These are phyloP conservation scores for Colletotrichum noveboracense DNA, from an alignment of 2,329 filamentous ascomycete genomes.

Conservation along the genomic window DNA sequence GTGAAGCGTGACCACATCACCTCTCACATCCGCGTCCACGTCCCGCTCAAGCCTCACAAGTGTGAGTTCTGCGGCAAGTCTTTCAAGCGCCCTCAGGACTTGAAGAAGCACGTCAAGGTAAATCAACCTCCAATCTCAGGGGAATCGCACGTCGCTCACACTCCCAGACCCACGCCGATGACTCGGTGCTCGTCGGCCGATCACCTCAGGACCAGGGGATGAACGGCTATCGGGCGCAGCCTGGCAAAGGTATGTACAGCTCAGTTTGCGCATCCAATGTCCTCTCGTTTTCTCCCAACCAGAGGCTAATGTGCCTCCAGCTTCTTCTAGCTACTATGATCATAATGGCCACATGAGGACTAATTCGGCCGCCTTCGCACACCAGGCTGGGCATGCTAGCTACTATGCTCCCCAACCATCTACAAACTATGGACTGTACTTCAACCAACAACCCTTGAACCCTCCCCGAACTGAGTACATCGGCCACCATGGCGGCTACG, in stretches of 20 bases:
- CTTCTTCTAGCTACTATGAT: conserved; percentile 66
- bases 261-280: conserved; percentile 22
- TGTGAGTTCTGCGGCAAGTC: conserved; percentile 99
- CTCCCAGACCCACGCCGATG: conserved; percentile 83
- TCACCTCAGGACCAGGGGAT: conserved; percentile 58
- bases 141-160: conserved; percentile 25
- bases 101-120: conserved; percentile 98
- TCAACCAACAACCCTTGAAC: conserved; percentile 68
- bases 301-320: conserved; percentile 52
- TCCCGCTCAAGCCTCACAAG: conserved; percentile 98
- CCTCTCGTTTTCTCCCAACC: conserved; percentile 32
- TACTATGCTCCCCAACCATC: conserved; percentile 64
- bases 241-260: conserved; percentile 55
- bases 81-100: conserved; percentile 97
- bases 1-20: conserved; percentile 99
- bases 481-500: conserved; percentile 64
- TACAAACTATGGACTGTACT: conserved; percentile 77
- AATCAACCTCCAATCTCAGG: conserved; percentile 14
- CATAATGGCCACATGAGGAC: conserved; percentile 68
- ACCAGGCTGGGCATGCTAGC: conserved; percentile 59
- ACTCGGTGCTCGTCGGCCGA: conserved; percentile 72
- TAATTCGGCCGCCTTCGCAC: conserved; percentile 59
- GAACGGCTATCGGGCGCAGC: conserved; percentile 58
- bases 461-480: conserved; percentile 63
- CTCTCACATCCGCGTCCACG: conserved; percentile 97